Conservation (phyloP, 805 yeast genomes). For the Yarrowia bubula region DNA sequence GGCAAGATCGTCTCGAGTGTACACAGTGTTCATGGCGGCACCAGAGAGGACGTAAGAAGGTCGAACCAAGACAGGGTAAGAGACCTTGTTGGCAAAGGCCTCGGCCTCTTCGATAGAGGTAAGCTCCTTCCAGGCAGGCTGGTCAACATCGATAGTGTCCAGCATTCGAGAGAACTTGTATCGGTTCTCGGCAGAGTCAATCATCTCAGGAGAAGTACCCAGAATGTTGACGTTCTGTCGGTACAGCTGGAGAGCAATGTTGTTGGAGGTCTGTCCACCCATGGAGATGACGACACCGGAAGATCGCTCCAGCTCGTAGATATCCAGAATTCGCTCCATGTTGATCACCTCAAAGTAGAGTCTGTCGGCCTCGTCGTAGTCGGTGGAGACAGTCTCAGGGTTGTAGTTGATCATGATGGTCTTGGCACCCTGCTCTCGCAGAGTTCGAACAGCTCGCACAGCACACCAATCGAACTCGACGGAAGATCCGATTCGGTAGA, state of each 20-base stretch:
- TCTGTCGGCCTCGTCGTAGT: constrained; percentile 96
- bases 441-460: constrained; percentile 90
- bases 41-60: constrained; percentile 97
- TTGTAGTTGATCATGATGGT: constrained; percentile 97
- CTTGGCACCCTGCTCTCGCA: constrained; percentile 80
- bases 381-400: constrained; percentile 99
- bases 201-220: constrained; percentile 98
- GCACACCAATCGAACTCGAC: constrained; percentile 99
- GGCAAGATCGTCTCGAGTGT: constrained; percentile 83
- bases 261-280: constrained; percentile 99
- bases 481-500: constrained; percentile 96
- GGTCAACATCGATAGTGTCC: constrained; percentile 95
- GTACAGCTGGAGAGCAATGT: constrained; percentile 88
- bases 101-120: constrained; percentile 92
- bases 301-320: constrained; percentile 86
- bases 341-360: constrained; percentile 93
- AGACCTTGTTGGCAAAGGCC: constrained; percentile 81
- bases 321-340: constrained; percentile 90
- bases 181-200: constrained; percentile 96
- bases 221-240: constrained; percentile 92
- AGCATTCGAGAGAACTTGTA: constrained; percentile 97
- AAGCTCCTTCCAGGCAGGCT: constrained; percentile 98
- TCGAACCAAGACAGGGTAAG: constrained; percentile 94
- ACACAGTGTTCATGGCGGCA: constrained; percentile 98
- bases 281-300: constrained; percentile 91